Conservation (phyloP, 768 basidiomycete genomes). For the Leccinum disarticulatum region DNA sequence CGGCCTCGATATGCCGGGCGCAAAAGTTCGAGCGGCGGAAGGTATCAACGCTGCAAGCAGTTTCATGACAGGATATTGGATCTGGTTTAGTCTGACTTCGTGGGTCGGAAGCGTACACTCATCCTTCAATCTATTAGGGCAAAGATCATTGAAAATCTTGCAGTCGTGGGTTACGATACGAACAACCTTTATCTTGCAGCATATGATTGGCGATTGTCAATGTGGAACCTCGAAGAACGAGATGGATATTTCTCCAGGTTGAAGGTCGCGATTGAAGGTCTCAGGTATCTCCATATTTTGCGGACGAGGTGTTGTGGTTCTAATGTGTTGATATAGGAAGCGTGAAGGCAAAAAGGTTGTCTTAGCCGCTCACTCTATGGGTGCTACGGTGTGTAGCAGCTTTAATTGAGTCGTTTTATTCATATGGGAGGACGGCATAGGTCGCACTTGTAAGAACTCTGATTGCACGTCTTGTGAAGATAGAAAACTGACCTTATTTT, state of each 20-base stretch:
- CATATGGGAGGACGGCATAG: slow-evolving; percentile 43
- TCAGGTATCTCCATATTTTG: slow-evolving; percentile 44
- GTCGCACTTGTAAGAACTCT: slow-evolving; percentile 43
- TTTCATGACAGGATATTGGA: slow-evolving; percentile 92
- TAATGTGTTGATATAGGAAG: slow-evolving; percentile 38
- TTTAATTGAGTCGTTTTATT: not conserved
- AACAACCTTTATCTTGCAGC: slow-evolving; percentile 83
- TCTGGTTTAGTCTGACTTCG: slow-evolving; percentile 57
- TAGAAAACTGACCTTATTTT: slow-evolving; percentile 1
- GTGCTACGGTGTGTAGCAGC: slow-evolving; percentile 56
- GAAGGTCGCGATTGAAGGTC: slow-evolving; percentile 78
- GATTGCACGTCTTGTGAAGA: slow-evolving; percentile 2
- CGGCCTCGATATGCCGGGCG: slow-evolving; percentile 83
- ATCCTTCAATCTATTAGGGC: slow-evolving; percentile 46
- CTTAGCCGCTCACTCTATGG: slow-evolving; percentile 86
- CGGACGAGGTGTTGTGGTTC: not conserved
- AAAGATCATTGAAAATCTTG: slow-evolving; percentile 93
- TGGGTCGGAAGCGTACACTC: not conserved
- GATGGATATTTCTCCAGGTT: slow-evolving; percentile 87
- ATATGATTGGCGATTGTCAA: slow-evolving; percentile 91
- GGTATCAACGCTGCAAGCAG: slow-evolving; percentile 88
- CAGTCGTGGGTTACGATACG: slow-evolving; percentile 89
- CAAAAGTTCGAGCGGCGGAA: slow-evolving; percentile 88
- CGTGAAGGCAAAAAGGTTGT: slow-evolving; percentile 79
- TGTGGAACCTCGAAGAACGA: slow-evolving; percentile 87